Evolutionary conservation across 768 basidiomycete species (phyloP).

Genomic region (Daedaleopsis sinensis): DNA sequence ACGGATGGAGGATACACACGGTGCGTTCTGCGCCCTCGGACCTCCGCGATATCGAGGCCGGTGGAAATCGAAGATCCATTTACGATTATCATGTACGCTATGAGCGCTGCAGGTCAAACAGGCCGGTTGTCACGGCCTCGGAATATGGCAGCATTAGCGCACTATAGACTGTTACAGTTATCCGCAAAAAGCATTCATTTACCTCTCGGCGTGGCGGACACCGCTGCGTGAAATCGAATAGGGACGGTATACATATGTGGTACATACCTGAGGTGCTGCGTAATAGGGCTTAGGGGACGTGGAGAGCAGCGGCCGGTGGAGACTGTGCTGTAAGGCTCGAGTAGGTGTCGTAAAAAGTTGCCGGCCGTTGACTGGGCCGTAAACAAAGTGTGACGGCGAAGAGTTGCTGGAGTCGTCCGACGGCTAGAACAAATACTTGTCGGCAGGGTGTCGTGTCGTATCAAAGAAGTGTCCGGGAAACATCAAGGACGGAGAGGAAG

Average conservation of each 20-base stretch:
- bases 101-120: neutral
- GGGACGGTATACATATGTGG: neutral
- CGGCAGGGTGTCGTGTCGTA: constrained; percentile 2
- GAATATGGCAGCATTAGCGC: neutral
- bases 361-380: neutral
- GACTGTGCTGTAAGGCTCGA: neutral
- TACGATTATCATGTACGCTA: neutral
- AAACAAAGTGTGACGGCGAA: neutral
- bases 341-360: neutral
- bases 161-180: neutral
- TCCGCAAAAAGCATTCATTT: neutral
- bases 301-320: neutral
- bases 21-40: neutral
- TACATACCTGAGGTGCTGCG: too few relatives aligned
- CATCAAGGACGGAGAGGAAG: constrained; percentile 21
- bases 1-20: neutral
- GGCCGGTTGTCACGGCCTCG: constrained; percentile 1
- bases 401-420: neutral
- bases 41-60: neutral
- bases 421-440: neutral
- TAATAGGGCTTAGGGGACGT: neutral
- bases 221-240: too few relatives aligned
- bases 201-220: too few relatives aligned
- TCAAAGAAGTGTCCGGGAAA: constrained; percentile 18
- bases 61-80: neutral